phyloP scores from a whole-genome alignment of 2,329 filamentous ascomycete species.

The Gliomastix tumulicola region DNA sequence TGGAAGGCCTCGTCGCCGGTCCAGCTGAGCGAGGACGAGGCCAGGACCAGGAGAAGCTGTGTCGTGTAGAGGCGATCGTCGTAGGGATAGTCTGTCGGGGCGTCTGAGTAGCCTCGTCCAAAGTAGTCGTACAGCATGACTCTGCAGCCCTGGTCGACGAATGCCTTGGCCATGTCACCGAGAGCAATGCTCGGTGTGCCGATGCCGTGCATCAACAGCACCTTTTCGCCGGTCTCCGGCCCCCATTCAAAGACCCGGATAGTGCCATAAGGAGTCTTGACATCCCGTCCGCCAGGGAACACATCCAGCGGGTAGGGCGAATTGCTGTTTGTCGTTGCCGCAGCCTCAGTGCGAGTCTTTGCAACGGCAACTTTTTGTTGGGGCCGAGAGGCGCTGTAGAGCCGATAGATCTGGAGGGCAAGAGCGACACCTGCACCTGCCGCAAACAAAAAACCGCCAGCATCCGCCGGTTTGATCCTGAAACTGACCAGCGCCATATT shows the following conservation, averaged over 20 bases:
- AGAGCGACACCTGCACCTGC: too few species aligned
- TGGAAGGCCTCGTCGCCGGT: slow-evolving; percentile 50
- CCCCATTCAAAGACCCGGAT: slow-evolving; percentile 64
- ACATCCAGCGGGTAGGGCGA: slow-evolving; percentile 64
- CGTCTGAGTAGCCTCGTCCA: slow-evolving; percentile 72
- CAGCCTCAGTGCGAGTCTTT: too few species aligned
- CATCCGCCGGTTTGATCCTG: too few species aligned
- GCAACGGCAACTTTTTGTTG: too few species aligned
- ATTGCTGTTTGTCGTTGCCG: too few species aligned
- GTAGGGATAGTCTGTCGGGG: slow-evolving; percentile 51
- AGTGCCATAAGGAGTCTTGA: slow-evolving; percentile 6
- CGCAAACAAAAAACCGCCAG: too few species aligned
- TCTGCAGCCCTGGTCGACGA: slow-evolving; percentile 61
- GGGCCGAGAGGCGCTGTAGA: too few species aligned
- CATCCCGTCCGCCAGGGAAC: slow-evolving; percentile 37
- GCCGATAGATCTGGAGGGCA: too few species aligned
- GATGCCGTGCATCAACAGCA: slow-evolving; percentile 75
- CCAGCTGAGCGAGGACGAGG: slow-evolving; percentile 56
- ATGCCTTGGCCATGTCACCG: slow-evolving; percentile 55
- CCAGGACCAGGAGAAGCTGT: slow-evolving; percentile 59
- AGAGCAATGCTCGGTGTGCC: slow-evolving; percentile 69
- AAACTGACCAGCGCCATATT: too few species aligned
- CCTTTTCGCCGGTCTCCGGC: slow-evolving; percentile 56
- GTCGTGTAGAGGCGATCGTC: slow-evolving; percentile 58
- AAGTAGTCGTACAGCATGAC: slow-evolving; percentile 78